Evolutionary conservation across 2,329 filamentous ascomycete species (phyloP).

Genomic region (Chaetomium olivaceum): DNA sequence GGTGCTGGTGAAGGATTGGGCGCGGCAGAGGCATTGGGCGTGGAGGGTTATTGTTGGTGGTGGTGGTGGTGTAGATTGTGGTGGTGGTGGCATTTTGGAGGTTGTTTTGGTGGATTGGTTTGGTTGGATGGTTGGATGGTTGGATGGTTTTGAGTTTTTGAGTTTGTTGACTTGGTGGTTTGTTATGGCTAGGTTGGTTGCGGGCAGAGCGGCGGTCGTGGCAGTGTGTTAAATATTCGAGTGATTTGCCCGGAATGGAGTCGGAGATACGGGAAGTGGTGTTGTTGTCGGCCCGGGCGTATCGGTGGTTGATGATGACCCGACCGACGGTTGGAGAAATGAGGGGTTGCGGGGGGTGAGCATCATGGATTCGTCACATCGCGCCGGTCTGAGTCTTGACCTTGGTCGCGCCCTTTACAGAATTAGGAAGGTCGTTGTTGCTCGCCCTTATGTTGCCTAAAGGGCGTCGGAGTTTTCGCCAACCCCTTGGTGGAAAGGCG

Average conservation of each 20-base stretch:
- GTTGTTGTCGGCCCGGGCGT: background rate
- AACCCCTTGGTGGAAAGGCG: too few relatives aligned
- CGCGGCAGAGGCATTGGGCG: constrained; percentile 49
- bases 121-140: background rate
- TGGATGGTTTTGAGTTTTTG: background rate
- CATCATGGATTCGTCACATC: background rate
- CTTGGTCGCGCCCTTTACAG: background rate
- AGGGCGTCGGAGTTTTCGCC: background rate
- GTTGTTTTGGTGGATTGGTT: background rate
- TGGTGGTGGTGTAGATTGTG: background rate
- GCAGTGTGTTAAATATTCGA: background rate
- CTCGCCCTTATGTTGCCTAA: background rate
- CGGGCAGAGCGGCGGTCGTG: too few relatives aligned
- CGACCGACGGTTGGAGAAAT: background rate
- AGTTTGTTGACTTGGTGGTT: background rate
- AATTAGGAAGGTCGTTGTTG: constrained; percentile 5
- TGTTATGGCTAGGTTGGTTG: background rate
- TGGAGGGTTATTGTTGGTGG: constrained; percentile 33
- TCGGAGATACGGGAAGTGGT: background rate
- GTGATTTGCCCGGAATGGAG: background rate
- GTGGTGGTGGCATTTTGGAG: background rate
- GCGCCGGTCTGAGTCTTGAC: too few relatives aligned
- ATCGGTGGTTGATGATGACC: background rate
- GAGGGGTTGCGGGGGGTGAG: constrained; percentile 5
- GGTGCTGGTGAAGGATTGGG: constrained; percentile 42